Evolutionary conservation across 1,284 basidiomycete genomes (phyloP).

Genomic region (Pseudozyma tsukubaensis): DNA sequence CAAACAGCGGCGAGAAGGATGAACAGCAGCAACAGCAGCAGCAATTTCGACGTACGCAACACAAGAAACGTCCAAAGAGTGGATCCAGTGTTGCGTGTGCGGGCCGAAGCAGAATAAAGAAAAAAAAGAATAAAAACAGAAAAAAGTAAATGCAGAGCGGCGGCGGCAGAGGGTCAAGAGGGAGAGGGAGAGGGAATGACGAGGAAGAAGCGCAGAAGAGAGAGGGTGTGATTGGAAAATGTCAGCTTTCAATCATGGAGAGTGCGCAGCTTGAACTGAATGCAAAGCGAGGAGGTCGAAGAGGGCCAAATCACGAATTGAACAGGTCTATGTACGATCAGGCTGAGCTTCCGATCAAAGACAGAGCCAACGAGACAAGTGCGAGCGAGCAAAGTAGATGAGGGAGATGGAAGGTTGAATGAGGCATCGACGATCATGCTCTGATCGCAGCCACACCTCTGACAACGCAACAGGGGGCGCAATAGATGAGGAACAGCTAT

Average conservation of each 20-base stretch:
- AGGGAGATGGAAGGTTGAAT: not conserved
- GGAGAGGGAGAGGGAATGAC: not conserved
- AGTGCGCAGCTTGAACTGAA: constrained; percentile 1
- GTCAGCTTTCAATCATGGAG: constrained; percentile 2
- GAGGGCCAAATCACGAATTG: not conserved
- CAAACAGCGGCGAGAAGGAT: constrained; percentile 9
- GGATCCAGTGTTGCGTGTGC: constrained; percentile 5
- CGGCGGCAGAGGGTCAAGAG: not conserved
- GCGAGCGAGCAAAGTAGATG: not conserved
- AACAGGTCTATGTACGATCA: not conserved
- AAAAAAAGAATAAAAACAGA: constrained; percentile 2
- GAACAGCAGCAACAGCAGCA: not conserved
- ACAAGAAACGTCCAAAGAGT: not conserved
- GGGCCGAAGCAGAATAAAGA: constrained; percentile 5
- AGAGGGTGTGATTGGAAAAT: constrained; percentile 3
- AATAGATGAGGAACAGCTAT: not conserved
- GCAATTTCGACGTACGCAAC: not conserved
- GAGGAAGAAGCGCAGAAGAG: not conserved
- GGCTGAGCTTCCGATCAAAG: too few species aligned
- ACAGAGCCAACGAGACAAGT: too few species aligned
- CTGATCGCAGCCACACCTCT: not conserved
- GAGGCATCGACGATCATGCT: not conserved
- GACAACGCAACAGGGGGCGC: not conserved
- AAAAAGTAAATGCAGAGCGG: not conserved
- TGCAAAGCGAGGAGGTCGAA: constrained; percentile 3